Evolutionary conservation across 2,329 filamentous ascomycete species (phyloP).

Genomic region (Xylariaceae sp.): DNA sequence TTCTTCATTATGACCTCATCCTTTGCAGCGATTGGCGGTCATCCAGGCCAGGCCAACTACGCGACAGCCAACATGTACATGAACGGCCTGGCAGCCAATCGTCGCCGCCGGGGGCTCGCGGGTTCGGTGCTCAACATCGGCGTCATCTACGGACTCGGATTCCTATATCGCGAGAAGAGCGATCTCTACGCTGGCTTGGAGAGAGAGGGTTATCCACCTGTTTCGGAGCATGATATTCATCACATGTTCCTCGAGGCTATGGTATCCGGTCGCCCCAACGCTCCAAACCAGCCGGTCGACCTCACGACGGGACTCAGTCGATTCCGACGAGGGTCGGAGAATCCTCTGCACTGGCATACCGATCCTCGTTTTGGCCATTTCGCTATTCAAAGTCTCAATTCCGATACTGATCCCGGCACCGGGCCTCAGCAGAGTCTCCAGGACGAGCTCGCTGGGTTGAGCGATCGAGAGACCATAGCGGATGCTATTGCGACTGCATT

Average conservation of each 20-base stretch:
- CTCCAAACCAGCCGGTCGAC: slow-evolving; percentile 25
- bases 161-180: slow-evolving; percentile 39
- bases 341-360: slow-evolving; percentile 39
- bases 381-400: slow-evolving; percentile 22
- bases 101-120: slow-evolving; percentile 33
- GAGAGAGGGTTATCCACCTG: slow-evolving; percentile 42
- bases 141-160: slow-evolving; percentile 43
- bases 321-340: slow-evolving; percentile 29
- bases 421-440: slow-evolving; percentile 21
- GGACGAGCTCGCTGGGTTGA: slow-evolving; percentile 27
- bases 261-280: slow-evolving; percentile 35
- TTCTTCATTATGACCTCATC: slow-evolving; percentile 47
- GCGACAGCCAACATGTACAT: slow-evolving; percentile 46
- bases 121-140: slow-evolving; percentile 43
- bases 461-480: slow-evolving; percentile 20
- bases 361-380: slow-evolving; percentile 43
- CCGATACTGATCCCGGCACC: slow-evolving; percentile 11
- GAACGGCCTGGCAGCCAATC: slow-evolving; percentile 39
- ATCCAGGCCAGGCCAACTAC: slow-evolving; percentile 43
- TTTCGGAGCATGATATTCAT: slow-evolving; percentile 49
- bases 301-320: slow-evolving; percentile 40
- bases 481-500: slow-evolving; percentile 28
- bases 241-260: slow-evolving; percentile 51
- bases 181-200: slow-evolving; percentile 39
- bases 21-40: slow-evolving; percentile 41